These are phyloP conservation scores for Olyra latifolia DNA, from an alignment of 176 grass and related monocot genomes.

Conservation along the genomic window DNA sequence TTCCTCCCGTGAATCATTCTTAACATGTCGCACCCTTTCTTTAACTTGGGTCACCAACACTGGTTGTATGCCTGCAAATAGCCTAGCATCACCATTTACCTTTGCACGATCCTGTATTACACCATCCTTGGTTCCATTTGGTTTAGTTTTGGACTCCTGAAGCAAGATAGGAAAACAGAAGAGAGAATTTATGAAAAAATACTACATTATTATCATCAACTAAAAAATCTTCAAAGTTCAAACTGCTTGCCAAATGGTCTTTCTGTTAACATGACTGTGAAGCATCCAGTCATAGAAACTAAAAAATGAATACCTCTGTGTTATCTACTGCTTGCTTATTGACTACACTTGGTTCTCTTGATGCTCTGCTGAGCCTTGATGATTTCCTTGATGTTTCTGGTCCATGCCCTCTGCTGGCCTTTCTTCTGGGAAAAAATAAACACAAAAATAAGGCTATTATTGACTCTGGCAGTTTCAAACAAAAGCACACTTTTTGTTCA, in stretches of 20 bases:
- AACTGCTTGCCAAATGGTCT: background rate
- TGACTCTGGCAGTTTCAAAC: background rate
- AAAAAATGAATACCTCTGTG: conserved; percentile 38
- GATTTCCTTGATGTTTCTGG: conserved; percentile 63
- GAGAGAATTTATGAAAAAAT: background rate
- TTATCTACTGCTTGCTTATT: conserved; percentile 30
- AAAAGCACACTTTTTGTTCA: background rate
- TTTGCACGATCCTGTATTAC: conserved; percentile 40
- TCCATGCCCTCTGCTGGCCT: conserved; percentile 52
- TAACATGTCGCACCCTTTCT: conserved; percentile 40
- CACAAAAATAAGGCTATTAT: background rate
- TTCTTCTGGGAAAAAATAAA: conserved; percentile 52
- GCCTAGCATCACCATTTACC: conserved; percentile 50
- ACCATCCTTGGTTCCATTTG: conserved; percentile 44
- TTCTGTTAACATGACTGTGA: background rate
- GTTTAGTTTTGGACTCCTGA: conserved; percentile 54
- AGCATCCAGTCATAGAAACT: background rate
- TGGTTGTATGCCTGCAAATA: conserved; percentile 55
- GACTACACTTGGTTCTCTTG: conserved; percentile 40
- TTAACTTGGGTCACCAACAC: conserved; percentile 39
- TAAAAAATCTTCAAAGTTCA: background rate
- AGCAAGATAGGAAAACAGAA: conserved; percentile 34
- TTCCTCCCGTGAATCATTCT: conserved; percentile 55
- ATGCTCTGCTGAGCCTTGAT: conserved; percentile 58
- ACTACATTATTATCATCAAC: background rate